Evolutionary conservation across 257 asterid genomes (phyloP).

Genomic region (Eustoma russellianum): DNA sequence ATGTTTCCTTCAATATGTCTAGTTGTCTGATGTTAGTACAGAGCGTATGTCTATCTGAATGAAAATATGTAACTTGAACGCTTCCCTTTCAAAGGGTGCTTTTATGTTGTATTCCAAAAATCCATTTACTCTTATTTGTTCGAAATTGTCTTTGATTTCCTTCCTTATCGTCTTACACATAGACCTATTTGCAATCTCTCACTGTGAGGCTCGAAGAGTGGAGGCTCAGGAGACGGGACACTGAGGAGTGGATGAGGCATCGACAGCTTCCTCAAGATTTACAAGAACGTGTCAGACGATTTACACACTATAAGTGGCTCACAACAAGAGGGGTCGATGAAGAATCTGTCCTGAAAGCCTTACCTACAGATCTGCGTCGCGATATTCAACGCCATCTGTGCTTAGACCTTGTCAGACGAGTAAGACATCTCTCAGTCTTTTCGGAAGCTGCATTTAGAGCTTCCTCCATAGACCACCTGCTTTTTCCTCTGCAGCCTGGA

Average conservation of each 20-base stretch:
- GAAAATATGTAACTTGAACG: too few relatives aligned
- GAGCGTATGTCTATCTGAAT: too few relatives aligned
- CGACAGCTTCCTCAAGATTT: constrained; percentile 69
- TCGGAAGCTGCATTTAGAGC: neutral
- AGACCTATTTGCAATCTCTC: constrained; percentile 84
- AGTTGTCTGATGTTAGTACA: too few relatives aligned
- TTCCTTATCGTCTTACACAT: neutral
- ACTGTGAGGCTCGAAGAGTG: constrained; percentile 95
- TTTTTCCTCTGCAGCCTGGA: neutral
- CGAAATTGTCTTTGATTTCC: too few relatives aligned
- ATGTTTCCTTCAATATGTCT: too few relatives aligned
- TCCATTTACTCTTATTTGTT: too few relatives aligned
- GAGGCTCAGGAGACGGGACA: constrained; percentile 79
- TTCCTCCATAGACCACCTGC: neutral
- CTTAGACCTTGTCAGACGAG: constrained; percentile 81
- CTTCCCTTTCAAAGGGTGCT: too few relatives aligned
- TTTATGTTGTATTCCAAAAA: too few relatives aligned
- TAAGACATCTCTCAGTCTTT: constrained; percentile 20
- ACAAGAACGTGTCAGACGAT: constrained; percentile 60
- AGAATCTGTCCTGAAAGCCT: constrained; percentile 54
- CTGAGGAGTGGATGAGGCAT: constrained; percentile 95
- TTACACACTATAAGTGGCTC: constrained; percentile 75
- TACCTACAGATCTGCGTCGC: constrained; percentile 80
- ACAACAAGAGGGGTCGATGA: constrained; percentile 81
- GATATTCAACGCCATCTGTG: constrained; percentile 83